Evolutionary conservation across 768 basidiomycete species (phyloP).

Genomic region (Tricholomella constricta): DNA sequence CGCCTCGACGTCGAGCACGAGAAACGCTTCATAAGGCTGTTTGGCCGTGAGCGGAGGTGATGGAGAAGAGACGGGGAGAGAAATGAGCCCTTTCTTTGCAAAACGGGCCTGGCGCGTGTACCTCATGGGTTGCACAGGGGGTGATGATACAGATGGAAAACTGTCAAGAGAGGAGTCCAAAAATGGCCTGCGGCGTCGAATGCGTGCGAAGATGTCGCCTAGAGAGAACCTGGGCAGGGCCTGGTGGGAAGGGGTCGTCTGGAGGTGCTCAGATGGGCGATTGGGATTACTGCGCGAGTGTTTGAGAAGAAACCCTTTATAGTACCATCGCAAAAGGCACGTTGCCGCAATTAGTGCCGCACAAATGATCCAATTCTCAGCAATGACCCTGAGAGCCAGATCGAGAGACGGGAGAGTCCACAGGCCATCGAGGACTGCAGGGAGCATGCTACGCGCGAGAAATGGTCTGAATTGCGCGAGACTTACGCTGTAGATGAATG

Average conservation of each 20-base stretch:
- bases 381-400: slow-evolving; percentile 9
- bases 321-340: slow-evolving; percentile 30
- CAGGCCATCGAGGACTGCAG: slow-evolving; percentile 1
- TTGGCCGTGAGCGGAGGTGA: slow-evolving; percentile 22
- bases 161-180: slow-evolving; percentile 1
- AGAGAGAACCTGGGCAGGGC: background rate
- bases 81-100: slow-evolving; percentile 19
- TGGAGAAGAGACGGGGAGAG: slow-evolving; percentile 4
- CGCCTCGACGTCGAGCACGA: slow-evolving; percentile 89
- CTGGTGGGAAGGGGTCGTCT: background rate
- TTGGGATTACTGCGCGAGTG: slow-evolving; percentile 7
- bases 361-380: slow-evolving; percentile 16
- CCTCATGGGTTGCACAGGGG: slow-evolving; percentile 10
- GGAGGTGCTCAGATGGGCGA: background rate
- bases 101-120: slow-evolving; percentile 12
- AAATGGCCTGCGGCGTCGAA: slow-evolving; percentile 10
- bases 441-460: slow-evolving; percentile 13
- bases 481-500: background rate
- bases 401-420: background rate
- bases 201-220: slow-evolving; percentile 8
- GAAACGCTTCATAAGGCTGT: slow-evolving; percentile 72
- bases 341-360: slow-evolving; percentile 23
- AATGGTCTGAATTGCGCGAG: too few relatives aligned
- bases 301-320: slow-evolving; percentile 21
- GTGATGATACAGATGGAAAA: background rate